Evolutionary conservation across 495 filamentous ascomycete genomes (phyloP).

Genomic region (Sabuloglossum arenarium): DNA sequence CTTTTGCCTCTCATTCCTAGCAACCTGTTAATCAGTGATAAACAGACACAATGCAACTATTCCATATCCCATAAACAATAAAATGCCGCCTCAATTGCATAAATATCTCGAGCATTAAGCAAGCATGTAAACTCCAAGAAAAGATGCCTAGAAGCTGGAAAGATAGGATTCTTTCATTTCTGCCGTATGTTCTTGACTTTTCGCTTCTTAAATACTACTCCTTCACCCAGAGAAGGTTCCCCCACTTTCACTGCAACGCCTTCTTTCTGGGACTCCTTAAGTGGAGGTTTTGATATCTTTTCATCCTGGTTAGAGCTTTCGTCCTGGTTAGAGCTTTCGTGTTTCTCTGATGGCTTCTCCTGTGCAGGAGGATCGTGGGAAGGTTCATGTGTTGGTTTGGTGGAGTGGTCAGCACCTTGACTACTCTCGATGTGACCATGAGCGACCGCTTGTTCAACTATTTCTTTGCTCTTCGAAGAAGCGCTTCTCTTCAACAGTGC

Average conservation of each 20-base stretch:
- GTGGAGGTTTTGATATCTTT: background rate
- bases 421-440: background rate
- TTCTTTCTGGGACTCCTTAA: background rate
- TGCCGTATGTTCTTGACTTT: slow-evolving; percentile 58
- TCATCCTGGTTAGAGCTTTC: slow-evolving; percentile 6
- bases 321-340: slow-evolving; percentile 13
- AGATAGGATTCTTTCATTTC: slow-evolving; percentile 12
- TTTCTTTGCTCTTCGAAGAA: slow-evolving; percentile 17
- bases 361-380: background rate
- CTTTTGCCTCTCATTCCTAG: too few species aligned
- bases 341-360: too few species aligned
- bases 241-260: slow-evolving; percentile 11
- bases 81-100: too few species aligned
- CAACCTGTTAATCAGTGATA: too few species aligned
- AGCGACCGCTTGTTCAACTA: slow-evolving; percentile 4
- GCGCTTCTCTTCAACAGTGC: slow-evolving; percentile 33
- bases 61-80: too few species aligned
- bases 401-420: background rate
- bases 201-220: slow-evolving; percentile 75
- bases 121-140: background rate
- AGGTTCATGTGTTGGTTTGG: background rate
- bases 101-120: background rate
- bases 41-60: too few species aligned
- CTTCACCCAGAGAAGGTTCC: slow-evolving; percentile 11
- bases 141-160: background rate